These are phyloP conservation scores for Xanthoceras sorbifolium DNA, from an alignment of 345 rosid genomes.

Conservation along the genomic window DNA sequence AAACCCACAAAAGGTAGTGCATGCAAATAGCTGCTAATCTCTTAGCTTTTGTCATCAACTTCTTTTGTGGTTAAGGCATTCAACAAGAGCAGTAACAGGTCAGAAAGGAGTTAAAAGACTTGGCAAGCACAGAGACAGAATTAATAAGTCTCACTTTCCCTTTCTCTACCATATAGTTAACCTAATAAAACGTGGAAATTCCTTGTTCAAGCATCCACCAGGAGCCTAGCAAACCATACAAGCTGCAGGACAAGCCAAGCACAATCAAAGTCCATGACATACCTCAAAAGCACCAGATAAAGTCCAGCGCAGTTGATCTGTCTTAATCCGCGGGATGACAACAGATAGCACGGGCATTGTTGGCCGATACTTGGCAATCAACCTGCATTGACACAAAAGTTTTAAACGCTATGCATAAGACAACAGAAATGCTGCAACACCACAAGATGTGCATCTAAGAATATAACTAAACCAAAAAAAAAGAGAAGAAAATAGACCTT, in stretches of 20 bases:
- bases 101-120: neutral
- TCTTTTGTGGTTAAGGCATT: neutral
- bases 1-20: too few relatives aligned
- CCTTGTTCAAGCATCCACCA: neutral
- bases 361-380: conserved; percentile 82
- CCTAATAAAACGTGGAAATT: neutral
- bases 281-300: conserved; percentile 78
- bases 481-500: conserved; percentile 35
- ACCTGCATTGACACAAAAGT: conserved; percentile 33
- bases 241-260: neutral
- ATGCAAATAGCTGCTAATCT: too few relatives aligned
- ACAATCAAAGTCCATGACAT: conserved; percentile 10
- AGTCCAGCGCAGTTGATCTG: conserved; percentile 72
- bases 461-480: neutral
- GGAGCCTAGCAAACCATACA: neutral
- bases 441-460: conserved; percentile 5
- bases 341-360: conserved; percentile 82
- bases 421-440: neutral
- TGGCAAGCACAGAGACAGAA: neutral
- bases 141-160: neutral
- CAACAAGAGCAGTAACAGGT: neutral
- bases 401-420: neutral
- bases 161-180: neutral
- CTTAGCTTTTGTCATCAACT: neutral
- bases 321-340: conserved; percentile 72